Conservation (phyloP, 202 grass and related monocot genomes). For the Miscanthus sacchariflorus region DNA sequence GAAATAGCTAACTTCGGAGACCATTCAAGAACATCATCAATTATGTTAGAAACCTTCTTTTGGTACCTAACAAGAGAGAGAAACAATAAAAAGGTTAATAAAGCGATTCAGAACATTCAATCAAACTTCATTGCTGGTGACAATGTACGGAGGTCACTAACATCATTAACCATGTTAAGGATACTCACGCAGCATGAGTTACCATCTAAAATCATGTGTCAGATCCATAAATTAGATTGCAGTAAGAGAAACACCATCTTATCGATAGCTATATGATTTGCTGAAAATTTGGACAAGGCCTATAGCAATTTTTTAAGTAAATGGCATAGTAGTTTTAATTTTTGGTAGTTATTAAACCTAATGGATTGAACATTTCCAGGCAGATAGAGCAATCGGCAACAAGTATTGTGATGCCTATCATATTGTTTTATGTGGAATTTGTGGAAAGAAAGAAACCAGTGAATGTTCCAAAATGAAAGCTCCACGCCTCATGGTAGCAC, state of each 20-base stretch:
- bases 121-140: constrained; percentile 12
- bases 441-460: background rate
- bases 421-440: background rate
- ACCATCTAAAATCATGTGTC: background rate
- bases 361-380: background rate
- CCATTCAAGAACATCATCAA: constrained; percentile 99
- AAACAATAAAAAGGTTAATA: constrained; percentile 34
- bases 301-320: background rate
- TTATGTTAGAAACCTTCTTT: constrained; percentile 99
- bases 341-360: background rate
- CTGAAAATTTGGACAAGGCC: background rate
- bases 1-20: constrained; percentile 93
- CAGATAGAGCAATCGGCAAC: constrained; percentile 8
- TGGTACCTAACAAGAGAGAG: constrained; percentile 75
- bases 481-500: background rate
- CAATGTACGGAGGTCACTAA: background rate
- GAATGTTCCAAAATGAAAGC: background rate
- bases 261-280: background rate
- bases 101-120: background rate
- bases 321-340: background rate
- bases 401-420: background rate
- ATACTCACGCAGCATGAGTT: background rate
- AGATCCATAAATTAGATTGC: background rate
- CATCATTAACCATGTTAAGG: background rate
- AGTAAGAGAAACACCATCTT: background rate